These are phyloP conservation scores for Wallacemonas rigidus DNA, from an alignment of 208 protist genomes.

Conservation along the genomic window DNA sequence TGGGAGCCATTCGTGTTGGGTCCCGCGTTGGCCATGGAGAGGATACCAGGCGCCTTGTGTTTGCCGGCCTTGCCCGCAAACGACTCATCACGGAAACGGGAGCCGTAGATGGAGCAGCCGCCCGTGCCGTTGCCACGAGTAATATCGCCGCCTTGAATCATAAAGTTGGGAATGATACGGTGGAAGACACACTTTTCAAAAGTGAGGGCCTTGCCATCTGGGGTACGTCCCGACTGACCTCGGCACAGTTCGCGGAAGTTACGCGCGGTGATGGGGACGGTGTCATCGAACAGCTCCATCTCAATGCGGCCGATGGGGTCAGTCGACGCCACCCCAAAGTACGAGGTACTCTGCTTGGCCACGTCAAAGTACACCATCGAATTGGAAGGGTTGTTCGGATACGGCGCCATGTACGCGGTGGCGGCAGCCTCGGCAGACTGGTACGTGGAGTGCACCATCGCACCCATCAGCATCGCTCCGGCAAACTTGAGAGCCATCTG, in stretches of 20 bases:
- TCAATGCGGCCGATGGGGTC: conserved; percentile 88
- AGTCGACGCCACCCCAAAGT: conserved; percentile 47
- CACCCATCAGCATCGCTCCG: conserved; percentile 46
- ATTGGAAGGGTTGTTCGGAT: conserved; percentile 67
- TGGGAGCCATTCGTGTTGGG: conserved; percentile 93
- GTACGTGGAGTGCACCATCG: conserved; percentile 30
- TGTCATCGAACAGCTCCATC: conserved; percentile 94
- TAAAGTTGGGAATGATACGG: conserved; percentile 95
- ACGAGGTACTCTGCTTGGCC: conserved; percentile 38
- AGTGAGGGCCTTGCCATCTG: conserved; percentile 84
- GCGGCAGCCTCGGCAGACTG: conserved; percentile 26
- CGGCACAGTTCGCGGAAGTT: conserved; percentile 90
- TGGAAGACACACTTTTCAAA: conserved; percentile 95
- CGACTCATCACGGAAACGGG: conserved; percentile 94
- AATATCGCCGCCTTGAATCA: conserved; percentile 97
- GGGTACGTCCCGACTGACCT: conserved; percentile 44
- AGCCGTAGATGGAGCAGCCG: conserved; percentile 94
- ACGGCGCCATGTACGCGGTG: conserved; percentile 53
- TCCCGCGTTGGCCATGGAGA: conserved; percentile 94
- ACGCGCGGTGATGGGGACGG: conserved; percentile 91
- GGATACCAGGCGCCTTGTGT: conserved; percentile 81
- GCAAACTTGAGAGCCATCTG: conserved; percentile 57
- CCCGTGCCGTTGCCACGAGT: conserved; percentile 93
- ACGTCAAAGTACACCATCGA: conserved; percentile 89
- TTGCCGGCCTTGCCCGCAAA: conserved; percentile 90